Base-by-base conservation (phyloP, 345 rosid genomes). In the Euclidium syriacum region DNA sequence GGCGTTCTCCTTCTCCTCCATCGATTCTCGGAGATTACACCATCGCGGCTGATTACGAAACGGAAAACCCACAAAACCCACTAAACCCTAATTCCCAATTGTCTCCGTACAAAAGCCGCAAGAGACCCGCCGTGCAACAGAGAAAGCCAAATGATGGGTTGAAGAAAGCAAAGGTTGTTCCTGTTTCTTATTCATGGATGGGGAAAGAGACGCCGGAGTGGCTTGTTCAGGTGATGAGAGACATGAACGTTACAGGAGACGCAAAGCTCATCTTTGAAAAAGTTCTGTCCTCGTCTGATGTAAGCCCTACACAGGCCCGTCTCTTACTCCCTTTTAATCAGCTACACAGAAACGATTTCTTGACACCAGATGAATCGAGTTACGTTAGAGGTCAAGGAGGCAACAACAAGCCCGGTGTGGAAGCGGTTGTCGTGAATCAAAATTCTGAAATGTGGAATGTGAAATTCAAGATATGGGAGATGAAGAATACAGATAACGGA, bases 321-420 rank as follows among this genome's bases (percentile, higher is more conserved):
- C 71, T 66, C 56, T 56, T 30, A 4, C 35, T 66, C 36, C 64
- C 64, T 24, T 35, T 7, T 47, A 56, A 25, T 1, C 7, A 27
- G 8, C 10, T 65, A 18, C 1, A 44, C 39, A 19, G 39, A 3
- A 18, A 18, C 22, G 64, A 66, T 17, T 66, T 66, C 64, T 46
- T 56, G 64, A 56, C 39, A 1, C 17, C 7, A 2, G 24, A 1
- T 1, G 70, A 65, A 55, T 3, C 0, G 4, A 25, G 38, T 40
- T 22, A 3, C 44, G 1, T 11, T 38, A 27, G 49, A n/a, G 2
- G 64, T 56, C 7, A 8, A 38, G 5, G 34, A 23, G 0, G 36
- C n/a, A n/a, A 0, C 14, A 14, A 27, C 2, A 65, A 42, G 25
- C 30, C 1, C 1, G 41, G 49, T 17, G 18, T 47, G 16, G 33